Percentiles rank a stretch among this genome's conserved stretches.
These are phyloP conservation scores for Candida maesae DNA, from an alignment of 805 yeast species.

Conservation along the genomic window DNA sequence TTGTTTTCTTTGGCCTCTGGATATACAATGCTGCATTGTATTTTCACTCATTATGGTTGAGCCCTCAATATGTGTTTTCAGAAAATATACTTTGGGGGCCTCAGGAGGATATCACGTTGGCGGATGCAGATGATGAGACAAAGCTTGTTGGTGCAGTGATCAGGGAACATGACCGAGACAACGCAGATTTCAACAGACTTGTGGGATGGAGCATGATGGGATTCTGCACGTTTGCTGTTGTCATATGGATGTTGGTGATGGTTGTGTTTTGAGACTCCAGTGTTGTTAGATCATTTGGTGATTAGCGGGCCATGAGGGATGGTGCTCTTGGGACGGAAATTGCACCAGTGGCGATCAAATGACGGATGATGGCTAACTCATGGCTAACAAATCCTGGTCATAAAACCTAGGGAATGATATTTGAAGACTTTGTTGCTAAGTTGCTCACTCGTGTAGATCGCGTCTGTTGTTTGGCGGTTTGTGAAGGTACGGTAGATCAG, in stretches of 20 bases:
- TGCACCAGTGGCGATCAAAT: no score
- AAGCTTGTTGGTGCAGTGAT: constrained; percentile 12
- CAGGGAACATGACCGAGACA: constrained; percentile 11
- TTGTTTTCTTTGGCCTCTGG: constrained; percentile 20
- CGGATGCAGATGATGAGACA: constrained; percentile 8
- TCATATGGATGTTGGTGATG: neutral
- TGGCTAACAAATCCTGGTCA: no score
- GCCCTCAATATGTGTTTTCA: constrained; percentile 16
- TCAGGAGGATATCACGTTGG: constrained; percentile 13
- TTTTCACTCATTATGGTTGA: constrained; percentile 1
- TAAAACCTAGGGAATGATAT: no score
- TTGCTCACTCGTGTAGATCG: no score
- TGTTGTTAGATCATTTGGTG: no score
- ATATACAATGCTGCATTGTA: constrained; percentile 15
- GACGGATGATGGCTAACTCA: no score
- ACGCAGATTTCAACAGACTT: constrained; percentile 13
- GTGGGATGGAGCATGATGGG: constrained; percentile 23
- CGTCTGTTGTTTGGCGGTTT: no score
- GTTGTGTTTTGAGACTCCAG: no score
- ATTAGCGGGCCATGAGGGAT: no score
- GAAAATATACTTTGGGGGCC: constrained; percentile 16
- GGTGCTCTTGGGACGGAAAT: no score
- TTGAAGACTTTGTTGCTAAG: no score
- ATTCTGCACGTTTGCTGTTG: neutral
- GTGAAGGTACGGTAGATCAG: no score